These are phyloP conservation scores for Mortierella polycephala DNA, from an alignment of 371 early-diverging fungal species.

Conservation along the genomic window DNA sequence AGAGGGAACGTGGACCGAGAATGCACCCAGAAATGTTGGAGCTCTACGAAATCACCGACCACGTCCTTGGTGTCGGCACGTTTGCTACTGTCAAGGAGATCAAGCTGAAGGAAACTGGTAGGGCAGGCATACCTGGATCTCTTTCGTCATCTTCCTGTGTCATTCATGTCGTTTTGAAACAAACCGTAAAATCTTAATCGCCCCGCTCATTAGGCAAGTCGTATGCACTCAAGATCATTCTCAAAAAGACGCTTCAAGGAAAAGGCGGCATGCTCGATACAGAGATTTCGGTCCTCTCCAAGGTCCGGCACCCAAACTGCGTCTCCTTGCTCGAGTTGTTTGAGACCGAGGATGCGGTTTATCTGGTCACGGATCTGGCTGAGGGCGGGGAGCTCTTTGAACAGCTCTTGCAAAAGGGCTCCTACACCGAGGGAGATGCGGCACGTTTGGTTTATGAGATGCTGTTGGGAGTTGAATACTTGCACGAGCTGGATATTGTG, in stretches of 20 bases:
- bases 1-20: conserved; percentile 33
- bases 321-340: conserved; percentile 82
- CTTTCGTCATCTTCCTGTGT: not conserved
- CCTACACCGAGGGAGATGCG: conserved; percentile 84
- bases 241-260: conserved; percentile 66
- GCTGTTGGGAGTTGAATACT: conserved; percentile 79
- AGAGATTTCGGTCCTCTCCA: conserved; percentile 82
- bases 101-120: conserved; percentile 40
- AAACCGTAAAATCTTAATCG: not conserved
- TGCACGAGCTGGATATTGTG: conserved; percentile 83
- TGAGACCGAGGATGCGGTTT: conserved; percentile 83
- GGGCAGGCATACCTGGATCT: not conserved
- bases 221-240: conserved; percentile 86
- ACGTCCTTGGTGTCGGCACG: conserved; percentile 73
- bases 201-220: conserved; percentile 56
- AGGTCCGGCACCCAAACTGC: conserved; percentile 84
- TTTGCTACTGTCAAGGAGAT: conserved; percentile 82
- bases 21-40: conserved; percentile 53
- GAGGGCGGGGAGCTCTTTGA: conserved; percentile 91
- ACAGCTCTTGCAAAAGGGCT: conserved; percentile 79
- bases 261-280: conserved; percentile 86
- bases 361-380: conserved; percentile 86
- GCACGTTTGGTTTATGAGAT: conserved; percentile 75
- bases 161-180: not conserved
- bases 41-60: conserved; percentile 58